phyloP scores from a whole-genome alignment of 2,329 filamentous ascomycete species.

The Beauveria sp. region DNA sequence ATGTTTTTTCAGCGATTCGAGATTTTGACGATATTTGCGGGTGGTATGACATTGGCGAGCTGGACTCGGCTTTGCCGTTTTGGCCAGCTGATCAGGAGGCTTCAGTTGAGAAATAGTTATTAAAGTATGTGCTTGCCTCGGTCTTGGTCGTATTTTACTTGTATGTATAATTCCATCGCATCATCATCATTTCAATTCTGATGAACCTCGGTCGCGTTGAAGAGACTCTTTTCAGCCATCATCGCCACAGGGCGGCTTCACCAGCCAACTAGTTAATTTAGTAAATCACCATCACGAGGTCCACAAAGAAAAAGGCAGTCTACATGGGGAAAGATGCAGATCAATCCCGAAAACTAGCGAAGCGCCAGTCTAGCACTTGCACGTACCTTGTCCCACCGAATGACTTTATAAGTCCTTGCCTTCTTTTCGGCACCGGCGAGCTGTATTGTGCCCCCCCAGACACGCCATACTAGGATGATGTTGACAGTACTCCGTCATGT shows the following conservation, averaged over 20 bases:
- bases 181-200: background rate
- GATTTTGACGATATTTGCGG: slow-evolving; percentile 9
- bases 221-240: no score
- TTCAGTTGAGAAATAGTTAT: background rate
- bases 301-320: background rate
- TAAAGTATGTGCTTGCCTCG: background rate
- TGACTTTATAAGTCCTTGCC: no score
- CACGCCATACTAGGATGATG: background rate
- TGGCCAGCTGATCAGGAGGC: background rate
- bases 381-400: no score
- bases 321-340: no score
- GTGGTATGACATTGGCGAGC: slow-evolving; percentile 5
- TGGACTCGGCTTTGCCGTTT: slow-evolving; percentile 1
- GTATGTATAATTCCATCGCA: background rate
- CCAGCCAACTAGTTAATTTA: no score
- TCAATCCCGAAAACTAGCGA: no score
- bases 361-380: no score
- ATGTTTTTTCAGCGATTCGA: slow-evolving; percentile 1
- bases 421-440: no score
- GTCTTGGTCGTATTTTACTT: background rate
- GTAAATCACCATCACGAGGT: background rate
- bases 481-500: no score
- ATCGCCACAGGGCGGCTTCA: no score
- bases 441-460: no score
- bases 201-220: no score